A percentile compares a stretch with the other conserved stretches of the same genome.
Conservation (phyloP, 176 grass and related monocot species). For the Dendrocalamus sinicus region DNA sequence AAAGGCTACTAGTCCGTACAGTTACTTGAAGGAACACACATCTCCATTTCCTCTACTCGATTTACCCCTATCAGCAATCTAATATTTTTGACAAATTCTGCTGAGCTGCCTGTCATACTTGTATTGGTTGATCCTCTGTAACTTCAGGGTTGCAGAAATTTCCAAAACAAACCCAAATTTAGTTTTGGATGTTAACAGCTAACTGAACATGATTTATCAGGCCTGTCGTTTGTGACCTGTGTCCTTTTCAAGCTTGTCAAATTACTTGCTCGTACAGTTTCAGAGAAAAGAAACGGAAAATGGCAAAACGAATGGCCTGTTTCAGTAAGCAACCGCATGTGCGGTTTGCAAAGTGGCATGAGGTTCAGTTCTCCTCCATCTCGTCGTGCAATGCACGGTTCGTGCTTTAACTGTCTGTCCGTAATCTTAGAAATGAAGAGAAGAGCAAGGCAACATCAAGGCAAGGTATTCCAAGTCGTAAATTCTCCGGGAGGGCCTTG, state of each 20-base stretch:
- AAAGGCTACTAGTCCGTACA: not conserved
- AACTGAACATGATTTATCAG: conserved; percentile 13
- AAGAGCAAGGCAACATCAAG: no score
- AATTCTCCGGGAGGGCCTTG: no score
- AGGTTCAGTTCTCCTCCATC: not conserved
- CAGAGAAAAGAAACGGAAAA: not conserved
- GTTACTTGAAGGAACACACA: conserved; percentile 5
- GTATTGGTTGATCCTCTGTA: not conserved
- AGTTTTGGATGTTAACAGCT: not conserved
- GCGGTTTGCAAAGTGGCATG: not conserved
- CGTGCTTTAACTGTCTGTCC: not conserved
- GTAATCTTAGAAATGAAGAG: no score
- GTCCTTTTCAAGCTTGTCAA: conserved; percentile 6
- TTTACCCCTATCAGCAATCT: not conserved
- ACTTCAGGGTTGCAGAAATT: not conserved
- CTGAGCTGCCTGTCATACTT: not conserved
- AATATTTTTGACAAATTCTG: not conserved
- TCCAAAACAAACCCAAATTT: not conserved
- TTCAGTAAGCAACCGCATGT: not conserved
- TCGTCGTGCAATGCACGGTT: not conserved
- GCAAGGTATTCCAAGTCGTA: not conserved
- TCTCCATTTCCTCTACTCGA: not conserved
- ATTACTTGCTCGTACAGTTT: not conserved
- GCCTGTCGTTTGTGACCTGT: not conserved
- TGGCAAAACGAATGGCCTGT: not conserved